Base-by-base conservation (phyloP, 2,329 filamentous ascomycete species). In the Fusarium pseudoanthophilum region DNA sequence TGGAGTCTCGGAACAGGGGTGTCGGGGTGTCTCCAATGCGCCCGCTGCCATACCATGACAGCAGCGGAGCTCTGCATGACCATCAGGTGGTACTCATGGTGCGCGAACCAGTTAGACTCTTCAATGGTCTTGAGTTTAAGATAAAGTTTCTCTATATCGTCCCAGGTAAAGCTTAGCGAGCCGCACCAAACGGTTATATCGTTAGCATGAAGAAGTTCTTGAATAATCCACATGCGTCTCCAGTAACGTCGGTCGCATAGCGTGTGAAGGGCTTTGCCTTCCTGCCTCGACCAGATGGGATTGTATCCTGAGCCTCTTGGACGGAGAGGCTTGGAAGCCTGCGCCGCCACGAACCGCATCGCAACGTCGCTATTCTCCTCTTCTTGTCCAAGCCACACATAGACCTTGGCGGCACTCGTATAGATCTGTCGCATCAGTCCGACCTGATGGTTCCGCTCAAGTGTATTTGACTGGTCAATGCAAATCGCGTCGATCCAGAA, bases 241-340 rank as follows among this genome's bases (percentile, higher is more conserved):
- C 39, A 42, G 39, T 42, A 42, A n/a, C 14, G 21, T n/a, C 21
- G 14, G 16, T n/a, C 39, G 8, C 8, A 42, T 7, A 42, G 5
- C 1, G 21, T 5, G 8, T 42, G 39, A n/a, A n/a, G 39, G 0
- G 39, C 39, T 42, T n/a, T n/a, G 5, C 39, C 39, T 16, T 42
- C 39, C 21, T 2, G 21, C 6, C 39, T 42, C 0, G 39, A 4
- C 39, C 39, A 42, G 5, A 42, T 14, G 1, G 39, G 9, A 0
- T 6, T 0, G 14, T n/a, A n/a, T 11, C 39, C 21, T n/a, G 39
- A n/a, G 10, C 21, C 39, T n/a, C 21, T 42, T 42, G 14, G 39
- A 16, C 39, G 14, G 8, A 42, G 14, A 15, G 39, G 14, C 39
- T 42, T 42, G 21, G 21, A 42, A n/a, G 21, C 21, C 21, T n/a